Conservation (phyloP, 2,329 filamentous ascomycete species). For the Epichloe baconii region DNA sequence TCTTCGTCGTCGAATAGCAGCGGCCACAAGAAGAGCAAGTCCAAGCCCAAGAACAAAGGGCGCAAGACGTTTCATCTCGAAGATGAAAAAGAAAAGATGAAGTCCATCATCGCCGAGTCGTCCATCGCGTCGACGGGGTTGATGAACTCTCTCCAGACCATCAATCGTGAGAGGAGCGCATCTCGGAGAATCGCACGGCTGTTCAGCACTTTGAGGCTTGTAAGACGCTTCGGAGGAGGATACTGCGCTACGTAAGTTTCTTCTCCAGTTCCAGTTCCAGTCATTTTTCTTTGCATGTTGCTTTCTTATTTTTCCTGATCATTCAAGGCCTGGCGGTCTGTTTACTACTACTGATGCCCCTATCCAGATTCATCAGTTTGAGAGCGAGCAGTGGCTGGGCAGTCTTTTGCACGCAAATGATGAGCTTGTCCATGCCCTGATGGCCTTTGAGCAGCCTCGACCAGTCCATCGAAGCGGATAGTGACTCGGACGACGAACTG, state of each 20-base stretch:
- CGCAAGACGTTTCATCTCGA: conserved; percentile 66
- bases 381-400: conserved; percentile 84
- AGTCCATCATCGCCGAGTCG: conserved; percentile 76
- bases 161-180: conserved; percentile 83
- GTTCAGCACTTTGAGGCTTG: conserved; percentile 71
- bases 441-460: conserved; percentile 92
- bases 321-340: neutral
- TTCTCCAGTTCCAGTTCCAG: neutral
- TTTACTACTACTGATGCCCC: conserved; percentile 2
- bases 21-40: conserved; percentile 36
- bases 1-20: neutral
- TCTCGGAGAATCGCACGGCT: conserved; percentile 70
- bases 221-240: conserved; percentile 71
- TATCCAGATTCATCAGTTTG: conserved; percentile 67
- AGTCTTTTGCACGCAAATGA: conserved; percentile 89
- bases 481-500: conserved; percentile 55
- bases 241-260: conserved; percentile 59
- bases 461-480: conserved; percentile 64
- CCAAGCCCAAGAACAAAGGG: conserved; percentile 33
- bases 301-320: neutral
- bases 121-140: conserved; percentile 88
- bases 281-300: neutral
- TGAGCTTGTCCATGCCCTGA: conserved; percentile 82
- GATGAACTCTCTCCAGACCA: conserved; percentile 71
- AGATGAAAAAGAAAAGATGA: conserved; percentile 75